Evolutionary conservation across 352 stramenopile genomes (phyloP), one percentile per base, ranked within the genome.

Genomic region (Phytophthora megakarya): DNA sequence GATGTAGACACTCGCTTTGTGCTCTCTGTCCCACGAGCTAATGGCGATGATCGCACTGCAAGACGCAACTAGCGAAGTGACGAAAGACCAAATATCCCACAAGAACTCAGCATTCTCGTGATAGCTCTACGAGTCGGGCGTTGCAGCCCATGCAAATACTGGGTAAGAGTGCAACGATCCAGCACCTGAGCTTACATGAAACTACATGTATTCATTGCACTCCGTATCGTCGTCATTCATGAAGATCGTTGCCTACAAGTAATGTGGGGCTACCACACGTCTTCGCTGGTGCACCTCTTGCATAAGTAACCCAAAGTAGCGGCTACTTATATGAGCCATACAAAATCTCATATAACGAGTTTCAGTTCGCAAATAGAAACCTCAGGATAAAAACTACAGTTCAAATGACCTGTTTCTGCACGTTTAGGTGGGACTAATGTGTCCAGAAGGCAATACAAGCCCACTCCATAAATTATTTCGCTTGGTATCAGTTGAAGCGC

Each of bases 41-140:
- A 23, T 23, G 13, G 21, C 13, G 21, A 33, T 60, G 38, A 28
- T 44, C 19, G 23, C 37, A 33, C 38, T 26, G 37, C 39, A 61
- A 58, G 23, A 28, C 23, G n/a, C 38, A 58, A 54, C 42, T 64
- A 57, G 44, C 44, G 55, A 63, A 28, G 43, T 55, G 44, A 48
- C 23, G 43, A 63, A 48, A 53, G 16, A n/a, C 22, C 38, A 46
- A 35, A 5, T 11, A 35, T 35, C 13, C 8, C 10, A 5, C 8
- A 30, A 33, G 35, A 33, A 16, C 56, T 67, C 59, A 66, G 59
- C 37, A 61, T 40, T 62, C 59, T 53, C 32, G 33, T 15, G 42
- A 55, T 54, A 50, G 42, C n/a, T n/a, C 2, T 43, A 12, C 13
- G 32, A 54, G 40, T 61, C 49, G 40, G 58, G 11, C 48, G 39